Evolutionary conservation across 31 red algal species (phyloP), one percentile per base, ranked within the genome.

Genomic region (Bonnemaisonia californica): DNA sequence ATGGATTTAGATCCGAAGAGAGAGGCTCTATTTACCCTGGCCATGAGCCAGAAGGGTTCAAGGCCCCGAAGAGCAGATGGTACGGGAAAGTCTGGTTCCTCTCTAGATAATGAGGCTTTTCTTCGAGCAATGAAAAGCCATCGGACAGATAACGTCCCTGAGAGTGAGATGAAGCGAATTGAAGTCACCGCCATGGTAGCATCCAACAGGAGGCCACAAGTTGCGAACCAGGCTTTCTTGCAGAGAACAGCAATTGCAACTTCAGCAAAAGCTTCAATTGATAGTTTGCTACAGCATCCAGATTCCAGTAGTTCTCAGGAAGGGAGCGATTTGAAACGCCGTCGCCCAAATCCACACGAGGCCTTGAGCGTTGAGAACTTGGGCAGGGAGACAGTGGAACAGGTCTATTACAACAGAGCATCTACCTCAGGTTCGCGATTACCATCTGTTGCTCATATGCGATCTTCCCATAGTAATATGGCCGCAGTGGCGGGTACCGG

Each of bases 81-180:
- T 0, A 57, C 22, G 33, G 23, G 74, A 19, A 21, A 26, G 33
- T 31, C 1, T n/a, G 23, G 28, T 11, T 11, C 18, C 7, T n/a
- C 18, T 33, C 19, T 70, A 4, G 66, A 70, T 11, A 70, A 33
- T 12, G 35, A 70, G 31, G 32, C 32, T 33, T 21, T 40, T 11
- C 16, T 22, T 70, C 66, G 66, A 21, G 11, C 37, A 4, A 16
- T 33, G 32, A 70, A 70, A 70, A 23, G 66, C 7, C 12, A 70
- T 39, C 28, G 74, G 55, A 33, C 54, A 0, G 55, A 77, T 61
- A 77, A 77, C 35, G 74, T 77, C 30, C 74, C 74, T 36, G 74
- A 77, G 39, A 77, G 74, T 39, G 74, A 77, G 38, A 57, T 22
- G 51, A 77, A 77, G 33, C 47, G 74, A 36, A 77, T 77, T 18